Conservation (phyloP, 495 filamentous ascomycete species). For the Penicillium paxilli region DNA sequence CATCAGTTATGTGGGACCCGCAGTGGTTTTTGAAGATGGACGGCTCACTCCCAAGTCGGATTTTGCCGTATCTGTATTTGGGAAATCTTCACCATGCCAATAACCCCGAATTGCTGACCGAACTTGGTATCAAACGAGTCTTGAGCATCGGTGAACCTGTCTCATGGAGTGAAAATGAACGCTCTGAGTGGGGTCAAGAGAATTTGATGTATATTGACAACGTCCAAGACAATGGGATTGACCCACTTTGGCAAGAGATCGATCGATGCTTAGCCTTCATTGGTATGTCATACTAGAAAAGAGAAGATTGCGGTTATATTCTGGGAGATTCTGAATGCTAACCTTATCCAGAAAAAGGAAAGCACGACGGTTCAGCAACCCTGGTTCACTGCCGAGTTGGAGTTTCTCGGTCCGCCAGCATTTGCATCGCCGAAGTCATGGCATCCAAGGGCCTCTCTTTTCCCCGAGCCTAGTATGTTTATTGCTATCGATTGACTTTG, state of each 20-base stretch:
- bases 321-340: background rate
- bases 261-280: conserved; percentile 87
- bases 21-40: conserved; percentile 83
- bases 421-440: conserved; percentile 99
- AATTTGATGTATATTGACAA: conserved; percentile 77
- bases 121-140: conserved; percentile 82
- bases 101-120: conserved; percentile 77
- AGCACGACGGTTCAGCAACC: conserved; percentile 73
- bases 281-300: conserved; percentile 54
- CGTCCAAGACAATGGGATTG: conserved; percentile 96
- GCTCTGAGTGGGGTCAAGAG: conserved; percentile 66
- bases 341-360: conserved; percentile 64
- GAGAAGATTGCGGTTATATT: background rate
- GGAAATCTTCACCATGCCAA: conserved; percentile 92
- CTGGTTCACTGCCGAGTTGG: conserved; percentile 96
- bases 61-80: conserved; percentile 93
- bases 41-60: conserved; percentile 83
- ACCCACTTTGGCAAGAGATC: conserved; percentile 86
- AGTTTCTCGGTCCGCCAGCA: conserved; percentile 91
- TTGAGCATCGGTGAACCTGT: conserved; percentile 92
- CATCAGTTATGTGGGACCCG: conserved; percentile 54
- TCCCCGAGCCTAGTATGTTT: conserved; percentile 78
- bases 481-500: background rate
- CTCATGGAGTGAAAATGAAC: conserved; percentile 70
- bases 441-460: conserved; percentile 74